Percentiles rank a stretch among this genome's conserved stretches.
phyloP scores from a whole-genome alignment of 805 yeast genomes.

The Candida chauliodis region DNA sequence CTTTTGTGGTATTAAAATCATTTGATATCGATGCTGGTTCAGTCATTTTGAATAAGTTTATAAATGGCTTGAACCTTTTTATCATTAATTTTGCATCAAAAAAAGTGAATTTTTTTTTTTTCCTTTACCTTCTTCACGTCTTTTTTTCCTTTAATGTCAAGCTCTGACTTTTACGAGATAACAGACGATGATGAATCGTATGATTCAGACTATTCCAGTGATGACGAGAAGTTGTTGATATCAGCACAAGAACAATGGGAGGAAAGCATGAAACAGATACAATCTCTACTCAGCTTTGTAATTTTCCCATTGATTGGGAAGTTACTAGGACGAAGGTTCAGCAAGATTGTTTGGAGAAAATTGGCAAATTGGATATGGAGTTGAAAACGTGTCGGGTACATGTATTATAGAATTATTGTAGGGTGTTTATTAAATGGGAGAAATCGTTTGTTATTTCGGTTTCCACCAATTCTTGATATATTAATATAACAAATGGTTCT shows the following conservation, averaged over 20 bases:
- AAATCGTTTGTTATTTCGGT: slow-evolving; percentile 27
- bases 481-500: slow-evolving; percentile 33
- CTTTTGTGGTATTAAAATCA: slow-evolving; percentile 40
- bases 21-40: no score
- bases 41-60: slow-evolving; percentile 2
- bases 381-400: background rate
- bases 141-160: slow-evolving; percentile 2
- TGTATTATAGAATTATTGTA: slow-evolving; percentile 3
- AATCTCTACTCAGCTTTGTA: slow-evolving; percentile 54
- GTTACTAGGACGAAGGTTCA: slow-evolving; percentile 59
- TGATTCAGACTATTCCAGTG: slow-evolving; percentile 15
- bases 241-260: slow-evolving; percentile 74
- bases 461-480: slow-evolving; percentile 30
- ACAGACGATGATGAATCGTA: slow-evolving; percentile 13
- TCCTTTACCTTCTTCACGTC: background rate
- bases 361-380: slow-evolving; percentile 28
- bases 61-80: background rate
- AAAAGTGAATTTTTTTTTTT: slow-evolving; percentile 1
- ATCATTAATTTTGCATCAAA: slow-evolving; percentile 7
- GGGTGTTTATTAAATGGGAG: slow-evolving; percentile 19
- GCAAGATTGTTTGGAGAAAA: slow-evolving; percentile 38
- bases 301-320: slow-evolving; percentile 66
- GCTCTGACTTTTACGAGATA: slow-evolving; percentile 5
- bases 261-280: slow-evolving; percentile 58
- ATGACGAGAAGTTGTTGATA: slow-evolving; percentile 14